Percentiles rank a stretch among this genome's conserved stretches.
Conservation (phyloP, 495 filamentous ascomycete species). For the Penicillium verhagenii region DNA sequence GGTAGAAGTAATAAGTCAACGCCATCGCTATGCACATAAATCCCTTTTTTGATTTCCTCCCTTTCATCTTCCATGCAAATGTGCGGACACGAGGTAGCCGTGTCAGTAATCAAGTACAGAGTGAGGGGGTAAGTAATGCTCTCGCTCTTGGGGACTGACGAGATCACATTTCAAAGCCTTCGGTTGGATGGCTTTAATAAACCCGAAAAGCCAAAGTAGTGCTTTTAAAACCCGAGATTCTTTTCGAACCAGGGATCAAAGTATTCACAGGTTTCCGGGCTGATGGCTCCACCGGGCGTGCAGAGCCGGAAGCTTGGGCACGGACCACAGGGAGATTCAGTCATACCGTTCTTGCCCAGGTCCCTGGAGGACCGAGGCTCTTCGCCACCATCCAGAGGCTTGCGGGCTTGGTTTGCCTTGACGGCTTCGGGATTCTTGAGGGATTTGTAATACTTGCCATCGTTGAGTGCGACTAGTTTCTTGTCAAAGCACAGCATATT, state of each 20-base stretch:
- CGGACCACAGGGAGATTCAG: slow-evolving; percentile 82
- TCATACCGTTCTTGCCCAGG: slow-evolving; percentile 64
- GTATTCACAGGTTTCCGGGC: slow-evolving; percentile 86
- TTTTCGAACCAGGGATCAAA: slow-evolving; percentile 75
- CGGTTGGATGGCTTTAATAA: neutral
- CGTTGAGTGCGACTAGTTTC: slow-evolving; percentile 51
- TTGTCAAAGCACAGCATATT: slow-evolving; percentile 86
- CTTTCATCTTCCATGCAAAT: slow-evolving; percentile 15
- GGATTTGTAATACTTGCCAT: slow-evolving; percentile 53
- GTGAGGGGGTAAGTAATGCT: neutral
- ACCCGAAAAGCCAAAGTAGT: neutral
- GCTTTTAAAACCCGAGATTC: slow-evolving; percentile 35
- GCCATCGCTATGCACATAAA: slow-evolving; percentile 43
- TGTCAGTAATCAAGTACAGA: slow-evolving; percentile 8
- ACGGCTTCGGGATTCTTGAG: slow-evolving; percentile 40
- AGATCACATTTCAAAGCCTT: neutral
- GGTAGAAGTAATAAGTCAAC: slow-evolving; percentile 23
- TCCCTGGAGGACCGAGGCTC: slow-evolving; percentile 15
- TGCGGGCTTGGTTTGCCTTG: slow-evolving; percentile 42
- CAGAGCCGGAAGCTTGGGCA: slow-evolving; percentile 96
- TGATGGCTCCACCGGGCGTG: slow-evolving; percentile 82
- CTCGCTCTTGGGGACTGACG: neutral
- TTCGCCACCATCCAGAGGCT: slow-evolving; percentile 30
- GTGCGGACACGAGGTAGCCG: slow-evolving; percentile 7
- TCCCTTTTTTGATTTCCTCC: slow-evolving; percentile 14